Evolutionary conservation across 2,329 filamentous ascomycete species (phyloP).

Genomic region (Fusarium coffeatum): DNA sequence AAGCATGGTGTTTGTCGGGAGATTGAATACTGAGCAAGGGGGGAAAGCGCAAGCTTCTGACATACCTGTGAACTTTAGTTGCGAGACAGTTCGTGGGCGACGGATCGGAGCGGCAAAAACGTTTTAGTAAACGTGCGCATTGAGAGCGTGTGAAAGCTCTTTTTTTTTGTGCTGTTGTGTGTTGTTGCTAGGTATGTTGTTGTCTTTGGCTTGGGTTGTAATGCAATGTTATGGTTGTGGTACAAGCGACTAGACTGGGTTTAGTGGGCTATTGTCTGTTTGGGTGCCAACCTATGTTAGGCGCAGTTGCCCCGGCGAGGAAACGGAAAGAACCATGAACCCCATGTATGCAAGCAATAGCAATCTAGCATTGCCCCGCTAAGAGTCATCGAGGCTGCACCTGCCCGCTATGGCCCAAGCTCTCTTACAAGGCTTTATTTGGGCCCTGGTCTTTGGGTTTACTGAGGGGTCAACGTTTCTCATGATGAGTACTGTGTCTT

Average conservation of each 20-base stretch:
- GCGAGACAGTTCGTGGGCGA: conserved; percentile 32
- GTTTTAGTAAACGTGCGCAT: conserved; percentile 39
- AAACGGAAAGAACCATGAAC: conserved; percentile 10
- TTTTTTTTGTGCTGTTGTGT: conserved; percentile 13
- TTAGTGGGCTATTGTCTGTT: conserved; percentile 19
- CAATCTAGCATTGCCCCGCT: conserved; percentile 6
- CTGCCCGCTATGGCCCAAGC: conserved; percentile 20
- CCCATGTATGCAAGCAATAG: conserved; percentile 4
- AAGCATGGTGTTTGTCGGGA: conserved; percentile 29
- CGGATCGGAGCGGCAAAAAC: conserved; percentile 28
- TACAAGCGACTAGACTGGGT: conserved; percentile 23
- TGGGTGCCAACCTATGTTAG: conserved; percentile 32
- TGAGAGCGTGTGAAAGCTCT: conserved; percentile 27
- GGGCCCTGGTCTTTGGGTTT: neutral
- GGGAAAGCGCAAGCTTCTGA: neutral
- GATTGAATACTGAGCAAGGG: conserved; percentile 18
- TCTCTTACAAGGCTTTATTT: neutral
- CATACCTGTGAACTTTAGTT: conserved; percentile 38
- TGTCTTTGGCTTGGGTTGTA: conserved; percentile 13
- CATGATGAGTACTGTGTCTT: neutral
- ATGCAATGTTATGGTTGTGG: conserved; percentile 30
- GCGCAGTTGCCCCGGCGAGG: conserved; percentile 44
- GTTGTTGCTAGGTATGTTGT: conserved; percentile 17
- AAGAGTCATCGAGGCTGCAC: neutral
- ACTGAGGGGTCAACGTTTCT: conserved; percentile 18